Percentiles rank a stretch among this genome's conserved stretches.
phyloP scores from a whole-genome alignment of 768 basidiomycete species.

The Russula sp. region DNA sequence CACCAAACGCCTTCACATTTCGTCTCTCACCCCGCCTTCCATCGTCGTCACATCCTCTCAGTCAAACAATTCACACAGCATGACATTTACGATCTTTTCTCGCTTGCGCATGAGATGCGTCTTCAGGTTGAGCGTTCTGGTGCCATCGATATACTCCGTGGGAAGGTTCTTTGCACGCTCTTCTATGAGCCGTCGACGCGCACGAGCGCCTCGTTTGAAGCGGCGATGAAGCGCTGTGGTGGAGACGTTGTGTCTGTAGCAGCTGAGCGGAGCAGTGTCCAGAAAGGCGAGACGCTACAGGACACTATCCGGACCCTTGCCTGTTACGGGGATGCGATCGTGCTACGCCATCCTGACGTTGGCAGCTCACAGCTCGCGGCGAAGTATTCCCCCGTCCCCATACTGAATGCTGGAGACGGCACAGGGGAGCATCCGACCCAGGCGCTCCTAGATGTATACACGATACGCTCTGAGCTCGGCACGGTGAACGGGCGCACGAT shows the following conservation, averaged over 20 bases:
- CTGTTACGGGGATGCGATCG: constrained; percentile 93
- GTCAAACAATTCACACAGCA: constrained; percentile 90
- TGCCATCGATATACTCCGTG: constrained; percentile 82
- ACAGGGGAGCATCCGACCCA: constrained; percentile 97
- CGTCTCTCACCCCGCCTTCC: constrained; percentile 80
- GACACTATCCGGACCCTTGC: constrained; percentile 94
- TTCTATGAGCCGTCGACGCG: constrained; percentile 98
- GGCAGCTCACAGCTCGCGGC: constrained; percentile 96
- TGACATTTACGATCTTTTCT: constrained; percentile 91
- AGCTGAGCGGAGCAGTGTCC: constrained; percentile 79
- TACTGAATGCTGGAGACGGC: constrained; percentile 97
- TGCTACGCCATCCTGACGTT: constrained; percentile 89
- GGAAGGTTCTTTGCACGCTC: constrained; percentile 83
- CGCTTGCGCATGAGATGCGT: constrained; percentile 94
- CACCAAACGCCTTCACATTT: constrained; percentile 47
- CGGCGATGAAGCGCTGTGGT: constrained; percentile 98
- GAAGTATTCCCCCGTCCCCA: constrained; percentile 91
- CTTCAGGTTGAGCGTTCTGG: constrained; percentile 92
- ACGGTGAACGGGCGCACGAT: constrained; percentile 96
- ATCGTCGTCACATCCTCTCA: constrained; percentile 87
- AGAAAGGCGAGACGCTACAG: constrained; percentile 89
- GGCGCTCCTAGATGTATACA: constrained; percentile 87
- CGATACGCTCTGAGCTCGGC: constrained; percentile 95
- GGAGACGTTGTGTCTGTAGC: constrained; percentile 89
- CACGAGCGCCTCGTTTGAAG: constrained; percentile 93